Percentiles rank a stretch among this genome's conserved stretches.
phyloP scores from a whole-genome alignment of 352 stramenopile species.

The Pythium aristosporum region DNA sequence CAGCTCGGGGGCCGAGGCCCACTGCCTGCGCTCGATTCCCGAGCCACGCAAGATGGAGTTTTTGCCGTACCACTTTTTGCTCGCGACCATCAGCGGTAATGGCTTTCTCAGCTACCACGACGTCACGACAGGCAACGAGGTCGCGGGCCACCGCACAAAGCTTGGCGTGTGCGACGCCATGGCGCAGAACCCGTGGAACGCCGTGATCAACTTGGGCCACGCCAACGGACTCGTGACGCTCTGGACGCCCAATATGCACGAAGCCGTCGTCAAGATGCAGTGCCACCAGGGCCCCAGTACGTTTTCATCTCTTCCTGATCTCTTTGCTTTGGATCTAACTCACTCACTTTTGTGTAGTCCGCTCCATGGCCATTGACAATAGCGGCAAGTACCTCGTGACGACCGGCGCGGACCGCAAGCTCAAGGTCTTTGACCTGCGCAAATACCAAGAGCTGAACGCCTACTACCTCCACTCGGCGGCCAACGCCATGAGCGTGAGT shows the following conservation, averaged over 20 bases:
- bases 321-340: neutral
- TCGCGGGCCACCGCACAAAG: slow-evolving; percentile 91
- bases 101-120: slow-evolving; percentile 95
- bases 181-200: slow-evolving; percentile 96
- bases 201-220: slow-evolving; percentile 96
- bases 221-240: slow-evolving; percentile 97
- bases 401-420: slow-evolving; percentile 91
- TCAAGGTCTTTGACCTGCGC: slow-evolving; percentile 98
- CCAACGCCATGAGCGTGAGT: slow-evolving; percentile 93
- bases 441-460: slow-evolving; percentile 95
- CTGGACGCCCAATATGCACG: slow-evolving; percentile 94
- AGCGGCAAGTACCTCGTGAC: slow-evolving; percentile 97
- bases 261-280: slow-evolving; percentile 97
- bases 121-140: slow-evolving; percentile 92
- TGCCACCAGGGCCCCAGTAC: slow-evolving; percentile 95
- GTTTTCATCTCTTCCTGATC: slow-evolving; percentile 19
- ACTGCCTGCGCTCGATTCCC: slow-evolving; percentile 93
- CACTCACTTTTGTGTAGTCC: slow-evolving; percentile 42
- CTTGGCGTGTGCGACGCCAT: slow-evolving; percentile 92
- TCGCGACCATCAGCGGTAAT: slow-evolving; percentile 93
- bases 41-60: slow-evolving; percentile 95
- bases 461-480: slow-evolving; percentile 89
- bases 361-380: slow-evolving; percentile 91
- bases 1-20: slow-evolving; percentile 94
- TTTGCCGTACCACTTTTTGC: slow-evolving; percentile 98